Base-by-base conservation (phyloP, 148 eudicot species). In the Euryodendron excelsum region DNA sequence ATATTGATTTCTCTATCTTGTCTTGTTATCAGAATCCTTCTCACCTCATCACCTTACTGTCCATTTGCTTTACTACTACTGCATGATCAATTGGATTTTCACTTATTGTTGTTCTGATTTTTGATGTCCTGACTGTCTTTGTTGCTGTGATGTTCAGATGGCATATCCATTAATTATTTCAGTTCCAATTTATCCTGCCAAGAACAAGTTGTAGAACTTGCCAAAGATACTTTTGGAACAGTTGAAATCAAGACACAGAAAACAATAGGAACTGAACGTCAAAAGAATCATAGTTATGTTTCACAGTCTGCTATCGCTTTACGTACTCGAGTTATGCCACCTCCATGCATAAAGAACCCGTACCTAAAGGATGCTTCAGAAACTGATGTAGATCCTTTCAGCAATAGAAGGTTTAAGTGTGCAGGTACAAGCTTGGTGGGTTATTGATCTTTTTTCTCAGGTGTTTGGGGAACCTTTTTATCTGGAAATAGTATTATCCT, bases 321-420 rank as follows among this genome's bases (percentile, higher is more conserved):
- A 76, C 91, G 97, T 18, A 90, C 91, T 77, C 93, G 97, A 79
- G 97, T 95, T 39, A 95, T 93, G 96, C 94, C 97, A 61, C 96
- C 97, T 64, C 98, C 97, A n/a, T 93, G 96, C 78, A 81, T 91
- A 69, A 87, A 76, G 82, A 95, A 95, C 81, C 97, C 96, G 23
- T 95, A 88, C 86, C 53, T 85, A 47, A 87, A 78, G 83, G 89
- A 80, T 72, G 73, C 81, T 73, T 80, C 86, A 73, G 89, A 82
- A 70, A 69, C 62, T 37, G 89, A 83, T 78, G 77, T 84, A 76
- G 97, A 94, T 79, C 96, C 91, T 47, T 91, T 85, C 81, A 87
- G 77, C 66, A 86, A 84, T 77, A 86, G 86, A 85, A 89, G 98
- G 85, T 85, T 89, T 48, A 91, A 91, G 73, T 88, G 81, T 82